Base-by-base conservation (phyloP, 2,329 filamentous ascomycete genomes). In the Fusarium miscanthi region DNA sequence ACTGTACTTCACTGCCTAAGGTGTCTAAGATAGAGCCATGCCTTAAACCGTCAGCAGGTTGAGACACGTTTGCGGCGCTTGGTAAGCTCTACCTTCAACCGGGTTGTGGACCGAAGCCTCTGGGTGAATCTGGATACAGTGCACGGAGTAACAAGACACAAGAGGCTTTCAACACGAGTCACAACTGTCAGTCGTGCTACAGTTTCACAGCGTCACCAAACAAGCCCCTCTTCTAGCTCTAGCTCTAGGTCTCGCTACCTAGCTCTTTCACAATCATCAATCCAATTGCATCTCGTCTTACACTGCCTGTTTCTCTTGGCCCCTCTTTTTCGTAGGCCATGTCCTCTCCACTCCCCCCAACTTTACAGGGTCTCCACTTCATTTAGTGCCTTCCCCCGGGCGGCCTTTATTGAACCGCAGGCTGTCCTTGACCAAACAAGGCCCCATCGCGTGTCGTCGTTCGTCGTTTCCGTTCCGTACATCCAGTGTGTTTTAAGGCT, bases 201-300 rank as follows among this genome's bases (percentile, higher is more conserved):
- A 45, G 63, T 69, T 63, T 74, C 71, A 72, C 71, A 23, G 71
- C 64, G 71, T 74, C 71, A 74, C 72, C 67, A 66, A 59, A 30
- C 41, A 58, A 56, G 38, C 38, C 48, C 35, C 48, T 66, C 37
- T 41, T 43, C 23, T 58, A 59, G 56, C 7, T 30, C 27, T 30
- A 30, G 8, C 7, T 43, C 23, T 58, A 31, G 30, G 53, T 69
- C 59, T 25, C 23, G 23, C 23, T 25, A 25, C 23, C 23, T 54
- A 66, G 59, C 51, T 61, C 69, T 51, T 45, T 53, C 37, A 27
- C 45, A 45, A 43, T 59, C 43, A 40, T 42, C 46, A 37, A 31
- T 45, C 63, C 63, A 59, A 49, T 37, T 45, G 45, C 30, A 35
- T 60, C 65, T 51, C 56, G 59, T 63, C 49, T 57, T 52, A 63